phyloP scores from a whole-genome alignment of 2,329 filamentous ascomycete genomes.

The Alternaria angustiovoidea region DNA sequence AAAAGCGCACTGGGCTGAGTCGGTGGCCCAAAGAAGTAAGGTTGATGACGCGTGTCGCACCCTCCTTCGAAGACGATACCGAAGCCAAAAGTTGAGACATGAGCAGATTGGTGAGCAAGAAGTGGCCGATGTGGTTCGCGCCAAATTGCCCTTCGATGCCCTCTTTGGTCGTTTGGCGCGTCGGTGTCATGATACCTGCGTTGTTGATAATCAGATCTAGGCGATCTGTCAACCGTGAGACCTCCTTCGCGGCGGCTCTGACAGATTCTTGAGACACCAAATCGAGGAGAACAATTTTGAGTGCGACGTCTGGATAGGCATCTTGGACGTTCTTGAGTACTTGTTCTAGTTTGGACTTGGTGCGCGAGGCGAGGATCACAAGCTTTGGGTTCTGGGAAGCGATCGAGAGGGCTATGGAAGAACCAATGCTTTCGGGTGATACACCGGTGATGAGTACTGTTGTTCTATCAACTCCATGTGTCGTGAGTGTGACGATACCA shows the following conservation, averaged over 20 bases:
- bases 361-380: conserved; percentile 54
- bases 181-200: conserved; percentile 51
- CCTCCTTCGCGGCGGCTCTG: conserved; percentile 44
- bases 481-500: fast-evolving
- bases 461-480: conserved; percentile 1
- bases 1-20: conserved; percentile 50
- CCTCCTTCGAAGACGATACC: conserved; percentile 42
- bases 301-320: conserved; percentile 36
- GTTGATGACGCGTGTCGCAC: conserved; percentile 38
- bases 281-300: conserved; percentile 45
- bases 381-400: conserved; percentile 40
- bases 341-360: conserved; percentile 51
- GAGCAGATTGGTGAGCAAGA: conserved; percentile 56
- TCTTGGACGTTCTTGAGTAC: conserved; percentile 49
- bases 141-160: conserved; percentile 60
- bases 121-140: conserved; percentile 59
- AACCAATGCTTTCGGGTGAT: conserved; percentile 42
- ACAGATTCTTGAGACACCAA: conserved; percentile 51
- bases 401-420: conserved; percentile 36
- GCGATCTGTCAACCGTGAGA: conserved; percentile 34
- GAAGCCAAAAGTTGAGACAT: conserved; percentile 48
- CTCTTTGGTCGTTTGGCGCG: conserved; percentile 47
- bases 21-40: conserved; percentile 42
- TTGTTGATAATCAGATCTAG: conserved; percentile 58
- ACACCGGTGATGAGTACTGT: conserved; percentile 52